These are phyloP conservation scores for Globisporangium spinosum DNA, from an alignment of 352 stramenopile species.

Conservation along the genomic window DNA sequence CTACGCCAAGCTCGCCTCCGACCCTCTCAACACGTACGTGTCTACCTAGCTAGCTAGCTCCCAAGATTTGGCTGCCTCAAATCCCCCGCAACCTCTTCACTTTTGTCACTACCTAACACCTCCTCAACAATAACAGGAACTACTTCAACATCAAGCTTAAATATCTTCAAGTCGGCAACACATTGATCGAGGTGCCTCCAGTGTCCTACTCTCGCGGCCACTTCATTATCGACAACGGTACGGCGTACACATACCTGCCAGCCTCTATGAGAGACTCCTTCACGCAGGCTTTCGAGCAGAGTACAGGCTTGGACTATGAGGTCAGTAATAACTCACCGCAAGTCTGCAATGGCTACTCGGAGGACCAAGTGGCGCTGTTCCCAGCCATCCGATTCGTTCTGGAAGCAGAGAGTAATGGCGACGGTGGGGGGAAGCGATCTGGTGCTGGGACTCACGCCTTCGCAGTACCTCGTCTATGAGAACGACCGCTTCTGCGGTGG, in stretches of 20 bases:
- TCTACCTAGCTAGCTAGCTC: background rate
- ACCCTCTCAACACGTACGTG: constrained; percentile 21
- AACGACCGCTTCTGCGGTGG: constrained; percentile 28
- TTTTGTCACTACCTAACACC: background rate
- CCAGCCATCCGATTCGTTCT: constrained; percentile 39
- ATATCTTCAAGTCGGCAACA: constrained; percentile 31
- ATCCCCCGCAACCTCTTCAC: background rate
- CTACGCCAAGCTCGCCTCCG: constrained; percentile 25
- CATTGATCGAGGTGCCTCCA: constrained; percentile 20
- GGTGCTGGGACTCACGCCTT: constrained; percentile 24
- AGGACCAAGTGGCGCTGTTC: constrained; percentile 25
- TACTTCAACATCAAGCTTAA: constrained; percentile 22
- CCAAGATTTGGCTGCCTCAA: background rate
- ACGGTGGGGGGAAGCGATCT: constrained; percentile 19
- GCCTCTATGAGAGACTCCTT: constrained; percentile 23
- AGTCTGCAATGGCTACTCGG: constrained; percentile 22
- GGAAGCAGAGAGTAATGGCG: constrained; percentile 16
- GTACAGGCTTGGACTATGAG: constrained; percentile 17
- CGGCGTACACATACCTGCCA: constrained; percentile 36
- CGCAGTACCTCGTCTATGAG: constrained; percentile 36
- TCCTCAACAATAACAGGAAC: constrained; percentile 3
- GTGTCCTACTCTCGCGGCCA: constrained; percentile 11
- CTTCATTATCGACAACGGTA: constrained; percentile 44
- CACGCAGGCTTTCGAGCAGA: constrained; percentile 25
- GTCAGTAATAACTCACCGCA: background rate